Percentiles rank a stretch among this genome's conserved stretches.
Evolutionary conservation across 176 grass and related monocot genomes (phyloP).

Genomic region (Aegilops speltoides): DNA sequence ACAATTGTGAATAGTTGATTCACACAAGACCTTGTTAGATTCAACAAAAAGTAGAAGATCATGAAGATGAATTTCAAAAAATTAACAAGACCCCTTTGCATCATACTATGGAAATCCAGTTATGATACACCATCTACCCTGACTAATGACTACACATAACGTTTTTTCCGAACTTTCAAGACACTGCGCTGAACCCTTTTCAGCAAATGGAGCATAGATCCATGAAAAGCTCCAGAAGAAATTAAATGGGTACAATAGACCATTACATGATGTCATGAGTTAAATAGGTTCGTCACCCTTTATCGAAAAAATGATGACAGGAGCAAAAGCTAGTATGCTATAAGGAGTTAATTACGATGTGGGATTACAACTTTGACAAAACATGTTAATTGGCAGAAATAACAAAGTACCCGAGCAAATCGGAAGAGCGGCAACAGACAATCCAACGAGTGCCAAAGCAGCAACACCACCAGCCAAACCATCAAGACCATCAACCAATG

Average conservation of each 20-base stretch:
- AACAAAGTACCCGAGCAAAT: conserved; percentile 44
- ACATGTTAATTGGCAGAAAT: conserved; percentile 11
- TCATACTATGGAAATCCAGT: not conserved
- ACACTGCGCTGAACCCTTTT: not conserved
- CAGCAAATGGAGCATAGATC: not conserved
- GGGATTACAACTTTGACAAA: not conserved
- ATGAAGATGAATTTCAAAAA: not conserved
- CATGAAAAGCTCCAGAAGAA: not conserved
- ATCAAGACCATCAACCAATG: conserved; percentile 80
- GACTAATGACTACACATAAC: not conserved
- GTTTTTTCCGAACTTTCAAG: not conserved
- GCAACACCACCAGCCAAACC: conserved; percentile 83
- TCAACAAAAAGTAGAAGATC: conserved; percentile 2
- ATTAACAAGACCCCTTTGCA: not conserved
- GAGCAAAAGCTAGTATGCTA: conserved; percentile 13
- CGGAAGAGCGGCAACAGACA: conserved; percentile 80
- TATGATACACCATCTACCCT: not conserved
- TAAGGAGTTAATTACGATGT: not conserved
- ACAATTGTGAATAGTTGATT: conserved; percentile 15
- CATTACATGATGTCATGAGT: not conserved
- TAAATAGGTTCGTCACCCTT: not conserved
- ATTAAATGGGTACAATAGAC: not conserved
- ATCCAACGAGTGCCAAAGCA: conserved; percentile 74
- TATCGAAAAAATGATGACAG: not conserved
- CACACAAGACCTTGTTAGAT: conserved; percentile 17